These are phyloP conservation scores for Sphaerulina populicola DNA, from an alignment of 2,329 filamentous ascomycete genomes.

Conservation along the genomic window DNA sequence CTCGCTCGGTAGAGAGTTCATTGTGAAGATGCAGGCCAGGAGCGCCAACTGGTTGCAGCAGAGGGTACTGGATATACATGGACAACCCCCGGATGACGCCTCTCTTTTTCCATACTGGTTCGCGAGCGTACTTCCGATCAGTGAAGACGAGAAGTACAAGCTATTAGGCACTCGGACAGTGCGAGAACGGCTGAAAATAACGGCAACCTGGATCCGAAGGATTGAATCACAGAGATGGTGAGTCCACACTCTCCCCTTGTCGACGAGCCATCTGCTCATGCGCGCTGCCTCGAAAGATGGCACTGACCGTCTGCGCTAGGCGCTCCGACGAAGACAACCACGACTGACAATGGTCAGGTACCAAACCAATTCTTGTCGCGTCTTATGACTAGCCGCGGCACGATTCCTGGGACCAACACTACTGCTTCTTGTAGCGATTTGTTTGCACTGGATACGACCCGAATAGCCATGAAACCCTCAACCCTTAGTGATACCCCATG, in stretches of 20 bases:
- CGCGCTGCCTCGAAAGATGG: not conserved
- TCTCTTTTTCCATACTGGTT: conserved; percentile 85
- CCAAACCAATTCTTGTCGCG: conserved; percentile 35
- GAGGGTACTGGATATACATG: conserved; percentile 64
- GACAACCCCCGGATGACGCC: conserved; percentile 67
- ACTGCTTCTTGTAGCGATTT: conserved; percentile 26
- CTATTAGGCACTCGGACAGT: conserved; percentile 67
- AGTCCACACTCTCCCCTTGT: conserved; percentile 33
- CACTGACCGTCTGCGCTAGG: conserved; percentile 13
- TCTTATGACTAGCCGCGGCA: conserved; percentile 35
- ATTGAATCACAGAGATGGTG: conserved; percentile 65
- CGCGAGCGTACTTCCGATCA: conserved; percentile 68
- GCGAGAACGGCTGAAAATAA: conserved; percentile 72
- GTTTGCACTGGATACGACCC: conserved; percentile 21
- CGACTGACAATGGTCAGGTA: conserved; percentile 28
- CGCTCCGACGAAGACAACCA: conserved; percentile 4
- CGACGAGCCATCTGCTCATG: not conserved
- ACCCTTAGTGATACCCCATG: conserved; percentile 9
- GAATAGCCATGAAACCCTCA: not conserved
- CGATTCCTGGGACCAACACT: conserved; percentile 27
- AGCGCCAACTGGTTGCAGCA: conserved; percentile 68
- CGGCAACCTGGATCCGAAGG: conserved; percentile 66
- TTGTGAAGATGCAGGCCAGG: conserved; percentile 57
- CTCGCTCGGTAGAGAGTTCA: conserved; percentile 56
- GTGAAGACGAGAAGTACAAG: conserved; percentile 69